A percentile compares a stretch with the other conserved stretches of the same genome.
Evolutionary conservation across 148 eudicot genomes (phyloP).

Genomic region (Nepenthes gracilis): DNA sequence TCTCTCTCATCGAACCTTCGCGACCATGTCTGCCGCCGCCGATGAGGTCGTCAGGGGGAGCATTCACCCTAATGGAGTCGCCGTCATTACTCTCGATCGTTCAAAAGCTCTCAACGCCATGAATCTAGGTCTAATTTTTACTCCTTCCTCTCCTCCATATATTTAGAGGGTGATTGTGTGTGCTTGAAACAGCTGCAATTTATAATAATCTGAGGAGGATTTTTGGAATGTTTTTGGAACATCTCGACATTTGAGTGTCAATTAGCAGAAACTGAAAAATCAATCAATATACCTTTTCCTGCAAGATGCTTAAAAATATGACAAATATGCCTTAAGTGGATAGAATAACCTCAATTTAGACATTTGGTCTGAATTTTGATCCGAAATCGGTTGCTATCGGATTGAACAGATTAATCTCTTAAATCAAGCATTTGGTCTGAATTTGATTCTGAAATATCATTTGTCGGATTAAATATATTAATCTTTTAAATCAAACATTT

Average conservation of each 20-base stretch:
- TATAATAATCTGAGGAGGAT: neutral
- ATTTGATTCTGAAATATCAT: too few species aligned
- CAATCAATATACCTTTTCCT: too few species aligned
- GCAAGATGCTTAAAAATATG: too few species aligned
- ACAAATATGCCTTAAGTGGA: too few species aligned
- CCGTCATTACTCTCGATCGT: slow-evolving; percentile 88
- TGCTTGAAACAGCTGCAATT: neutral
- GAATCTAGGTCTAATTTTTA: slow-evolving; percentile 50
- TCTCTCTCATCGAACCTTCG: slow-evolving; percentile 26
- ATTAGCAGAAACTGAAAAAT: too few species aligned
- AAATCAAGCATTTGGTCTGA: neutral
- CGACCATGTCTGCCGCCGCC: slow-evolving; percentile 41
- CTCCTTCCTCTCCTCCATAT: neutral
- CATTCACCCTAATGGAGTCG: slow-evolving; percentile 80
- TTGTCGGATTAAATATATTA: neutral
- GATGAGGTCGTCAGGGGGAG: slow-evolving; percentile 72
- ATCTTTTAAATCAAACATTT: too few species aligned
- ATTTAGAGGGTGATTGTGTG: neutral
- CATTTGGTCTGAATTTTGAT: neutral
- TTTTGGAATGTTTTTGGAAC: too few species aligned
- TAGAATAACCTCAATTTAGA: too few species aligned
- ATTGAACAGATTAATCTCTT: neutral
- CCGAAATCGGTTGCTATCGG: neutral
- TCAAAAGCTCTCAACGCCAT: slow-evolving; percentile 97
- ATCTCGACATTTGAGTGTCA: too few species aligned